These are phyloP conservation scores for Aspergillus glaucus DNA, from an alignment of 2,329 filamentous ascomycete species.

Conservation along the genomic window DNA sequence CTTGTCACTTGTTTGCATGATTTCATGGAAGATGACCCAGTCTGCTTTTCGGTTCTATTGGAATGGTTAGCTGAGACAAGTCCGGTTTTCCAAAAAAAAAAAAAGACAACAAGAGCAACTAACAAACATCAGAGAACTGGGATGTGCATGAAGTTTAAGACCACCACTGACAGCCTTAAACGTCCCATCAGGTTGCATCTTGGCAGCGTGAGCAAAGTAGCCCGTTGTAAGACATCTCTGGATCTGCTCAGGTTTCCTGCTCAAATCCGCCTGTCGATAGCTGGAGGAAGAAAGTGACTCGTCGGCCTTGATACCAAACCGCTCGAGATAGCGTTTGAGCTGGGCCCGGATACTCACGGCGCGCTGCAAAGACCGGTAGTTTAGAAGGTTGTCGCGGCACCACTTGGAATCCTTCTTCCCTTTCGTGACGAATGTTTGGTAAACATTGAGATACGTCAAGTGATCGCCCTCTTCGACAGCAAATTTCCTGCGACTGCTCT, in stretches of 20 bases:
- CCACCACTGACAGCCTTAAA: slow-evolving; percentile 80
- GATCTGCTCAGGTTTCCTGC: slow-evolving; percentile 64
- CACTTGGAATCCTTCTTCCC: slow-evolving; percentile 79
- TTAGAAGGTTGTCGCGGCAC: slow-evolving; percentile 79
- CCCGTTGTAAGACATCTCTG: slow-evolving; percentile 78
- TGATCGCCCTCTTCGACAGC: slow-evolving; percentile 92
- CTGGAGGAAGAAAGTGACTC: slow-evolving; percentile 47
- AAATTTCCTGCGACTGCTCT: slow-evolving; percentile 71
- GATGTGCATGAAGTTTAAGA: slow-evolving; percentile 76
- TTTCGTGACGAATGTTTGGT: slow-evolving; percentile 75
- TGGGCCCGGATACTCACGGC: slow-evolving; percentile 84
- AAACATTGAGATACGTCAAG: slow-evolving; percentile 87
- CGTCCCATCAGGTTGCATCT: slow-evolving; percentile 88
- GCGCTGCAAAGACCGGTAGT: slow-evolving; percentile 74
- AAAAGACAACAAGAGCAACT: slow-evolving; percentile 21
- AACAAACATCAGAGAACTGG: slow-evolving; percentile 83
- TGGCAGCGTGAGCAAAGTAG: slow-evolving; percentile 87
- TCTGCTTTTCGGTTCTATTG: slow-evolving; percentile 77
- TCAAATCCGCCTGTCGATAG: slow-evolving; percentile 24
- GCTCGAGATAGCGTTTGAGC: slow-evolving; percentile 77
- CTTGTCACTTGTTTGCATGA: slow-evolving; percentile 83
- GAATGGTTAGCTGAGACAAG: slow-evolving; percentile 4
- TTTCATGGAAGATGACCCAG: slow-evolving; percentile 93
- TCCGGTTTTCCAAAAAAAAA: neutral
- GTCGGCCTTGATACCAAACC: slow-evolving; percentile 67